phyloP scores from a whole-genome alignment of 805 yeast species.

The Sugiyamaella chiloensis region DNA sequence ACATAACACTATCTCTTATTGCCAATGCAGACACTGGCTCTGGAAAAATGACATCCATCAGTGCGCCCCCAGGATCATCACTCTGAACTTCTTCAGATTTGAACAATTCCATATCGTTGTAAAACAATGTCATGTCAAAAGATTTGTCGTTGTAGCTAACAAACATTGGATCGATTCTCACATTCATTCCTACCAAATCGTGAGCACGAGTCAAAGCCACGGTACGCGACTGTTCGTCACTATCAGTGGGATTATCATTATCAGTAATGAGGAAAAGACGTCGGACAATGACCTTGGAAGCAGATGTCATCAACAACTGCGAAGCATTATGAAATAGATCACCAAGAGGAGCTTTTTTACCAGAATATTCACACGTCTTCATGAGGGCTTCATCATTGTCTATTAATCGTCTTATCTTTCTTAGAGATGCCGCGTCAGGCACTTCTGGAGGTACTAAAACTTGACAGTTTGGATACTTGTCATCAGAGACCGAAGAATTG shows the following conservation, averaged over 20 bases:
- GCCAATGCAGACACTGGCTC: constrained; percentile 21
- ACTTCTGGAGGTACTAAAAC: constrained; percentile 45
- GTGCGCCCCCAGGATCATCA: constrained; percentile 32
- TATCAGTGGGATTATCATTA: constrained; percentile 62
- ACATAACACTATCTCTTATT: constrained; percentile 37
- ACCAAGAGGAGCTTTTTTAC: constrained; percentile 34
- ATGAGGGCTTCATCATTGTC: constrained; percentile 6
- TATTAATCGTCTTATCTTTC: constrained; percentile 20
- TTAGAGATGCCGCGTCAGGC: constrained; percentile 38
- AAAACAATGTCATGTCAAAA: constrained; percentile 49
- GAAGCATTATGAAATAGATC: constrained; percentile 50
- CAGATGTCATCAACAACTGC: constrained; percentile 44
- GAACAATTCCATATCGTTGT: constrained; percentile 43
- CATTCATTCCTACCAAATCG: constrained; percentile 54
- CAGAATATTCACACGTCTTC: constrained; percentile 16
- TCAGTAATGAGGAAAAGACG: constrained; percentile 72
- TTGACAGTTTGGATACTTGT: constrained; percentile 41
- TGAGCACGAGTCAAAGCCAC: constrained; percentile 54
- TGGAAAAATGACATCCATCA: constrained; percentile 21
- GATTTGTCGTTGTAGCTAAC: constrained; percentile 37
- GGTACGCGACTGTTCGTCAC: constrained; percentile 40
- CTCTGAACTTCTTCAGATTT: constrained; percentile 5
- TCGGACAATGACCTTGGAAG: constrained; percentile 27
- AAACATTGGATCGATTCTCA: constrained; percentile 63
- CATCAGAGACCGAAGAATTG: constrained; percentile 27